phyloP scores from a whole-genome alignment of 163 green algal genomes.

The Chlorella variabilis region DNA sequence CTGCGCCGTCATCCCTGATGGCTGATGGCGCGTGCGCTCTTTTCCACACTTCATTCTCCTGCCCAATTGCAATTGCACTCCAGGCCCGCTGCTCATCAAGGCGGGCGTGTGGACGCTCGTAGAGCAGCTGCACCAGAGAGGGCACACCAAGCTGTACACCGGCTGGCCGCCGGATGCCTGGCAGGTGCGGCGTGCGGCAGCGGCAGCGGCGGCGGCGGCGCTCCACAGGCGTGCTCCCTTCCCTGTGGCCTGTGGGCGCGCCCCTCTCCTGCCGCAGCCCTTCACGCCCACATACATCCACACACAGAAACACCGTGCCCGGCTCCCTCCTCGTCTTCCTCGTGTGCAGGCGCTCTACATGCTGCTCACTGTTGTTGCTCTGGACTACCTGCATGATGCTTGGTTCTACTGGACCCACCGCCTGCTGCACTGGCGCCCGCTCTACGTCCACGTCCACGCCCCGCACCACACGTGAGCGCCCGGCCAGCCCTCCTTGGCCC shows the following conservation, averaged over 20 bases:
- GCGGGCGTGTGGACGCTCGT: constrained; percentile 77
- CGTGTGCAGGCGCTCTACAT: constrained; percentile 71
- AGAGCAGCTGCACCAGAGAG: constrained; percentile 72
- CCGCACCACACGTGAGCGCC: constrained; percentile 80
- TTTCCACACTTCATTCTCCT: not conserved
- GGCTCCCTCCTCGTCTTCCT: not conserved
- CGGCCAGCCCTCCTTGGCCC: not conserved
- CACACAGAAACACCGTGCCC: too few species aligned
- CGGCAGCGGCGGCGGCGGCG: too few species aligned
- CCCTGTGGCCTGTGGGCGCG: too few species aligned
- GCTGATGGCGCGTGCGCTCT: too few species aligned
- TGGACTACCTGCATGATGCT: constrained; percentile 90
- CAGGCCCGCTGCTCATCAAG: constrained; percentile 86
- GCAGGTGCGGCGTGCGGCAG: too few species aligned
- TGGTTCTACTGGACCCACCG: constrained; percentile 96
- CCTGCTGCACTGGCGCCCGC: constrained; percentile 81
- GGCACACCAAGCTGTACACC: constrained; percentile 69
- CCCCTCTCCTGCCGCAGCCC: too few species aligned
- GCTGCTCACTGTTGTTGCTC: constrained; percentile 59
- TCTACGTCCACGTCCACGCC: constrained; percentile 85
- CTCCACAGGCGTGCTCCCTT: too few species aligned
- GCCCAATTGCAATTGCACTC: not conserved
- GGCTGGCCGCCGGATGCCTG: not conserved
- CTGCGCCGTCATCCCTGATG: too few species aligned
- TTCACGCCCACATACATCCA: too few species aligned